Evolutionary conservation across 495 filamentous ascomycete species (phyloP), one percentile per base, ranked within the genome.

Genomic region (Aspergillus indologenus): DNA sequence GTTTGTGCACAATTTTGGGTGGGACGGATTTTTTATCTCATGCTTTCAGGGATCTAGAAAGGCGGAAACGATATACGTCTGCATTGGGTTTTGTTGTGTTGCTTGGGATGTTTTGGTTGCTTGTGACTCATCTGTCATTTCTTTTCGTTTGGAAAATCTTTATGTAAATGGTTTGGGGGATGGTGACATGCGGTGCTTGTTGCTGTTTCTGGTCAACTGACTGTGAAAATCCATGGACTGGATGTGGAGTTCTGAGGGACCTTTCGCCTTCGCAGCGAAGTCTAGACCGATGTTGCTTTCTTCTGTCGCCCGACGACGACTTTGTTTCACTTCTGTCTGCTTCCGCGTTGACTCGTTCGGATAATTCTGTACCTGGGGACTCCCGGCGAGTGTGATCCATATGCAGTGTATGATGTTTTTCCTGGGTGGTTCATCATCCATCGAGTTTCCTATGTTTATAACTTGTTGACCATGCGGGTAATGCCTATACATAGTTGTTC

Each of bases 51-150:
- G 72, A 73, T 75, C 67, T 79, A 79, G 77, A 73, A 70, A 78
- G 76, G 74, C 72, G 77, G 77, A 77, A 78, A 79, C 75, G 77
- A 79, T 77, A 77, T 71, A 79, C 75, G 75, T 79, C 74, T 79
- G 77, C 77, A 79, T 78, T 71, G 75, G 74, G 75, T 65, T 71
- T 64, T 74, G 71, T 75, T 73, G 73, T 69, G 69, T 68, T 72
- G 66, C 67, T 73, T 64, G 70, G 73, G 56, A 61, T 64, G 53
- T 58, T 69, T 11, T 69, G 58, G 61, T 56, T 64, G 61, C 58
- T 66, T 68, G 63, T 63, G 24, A 62, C 65, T 63, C 61, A 63
- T 68, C 58, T 61, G 68, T 66, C 61, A 65, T 64, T 64, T 53
- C 56, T 61, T 58, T 71, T 62, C 67, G 62, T 63, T 65, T 71